Conservation (phyloP, 2,329 filamentous ascomycete genomes). For the Hypoxylon sp. region DNA sequence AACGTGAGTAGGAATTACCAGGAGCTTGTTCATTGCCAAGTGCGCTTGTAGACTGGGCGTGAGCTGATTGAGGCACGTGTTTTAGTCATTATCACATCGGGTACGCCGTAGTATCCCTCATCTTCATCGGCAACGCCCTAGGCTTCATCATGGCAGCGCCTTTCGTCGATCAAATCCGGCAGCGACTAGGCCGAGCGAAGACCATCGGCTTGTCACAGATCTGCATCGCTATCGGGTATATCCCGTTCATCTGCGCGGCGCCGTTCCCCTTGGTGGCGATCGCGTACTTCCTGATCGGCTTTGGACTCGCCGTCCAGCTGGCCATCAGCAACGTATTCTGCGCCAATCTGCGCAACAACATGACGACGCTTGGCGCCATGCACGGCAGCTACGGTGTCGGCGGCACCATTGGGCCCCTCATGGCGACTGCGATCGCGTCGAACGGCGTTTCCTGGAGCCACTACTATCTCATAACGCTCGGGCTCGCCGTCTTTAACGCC, state of each 20-base stretch:
- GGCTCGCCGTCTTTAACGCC: constrained; percentile 68
- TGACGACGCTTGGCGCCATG: constrained; percentile 69
- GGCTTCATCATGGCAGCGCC: constrained; percentile 82
- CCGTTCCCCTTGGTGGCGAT: constrained; percentile 77
- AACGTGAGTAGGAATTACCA: constrained; percentile 55
- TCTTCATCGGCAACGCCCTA: constrained; percentile 82
- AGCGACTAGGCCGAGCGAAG: constrained; percentile 73
- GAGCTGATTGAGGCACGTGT: not conserved
- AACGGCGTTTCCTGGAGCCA: constrained; percentile 72
- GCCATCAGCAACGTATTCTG: constrained; percentile 71
- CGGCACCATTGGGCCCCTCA: constrained; percentile 75
- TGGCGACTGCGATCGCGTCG: constrained; percentile 79
- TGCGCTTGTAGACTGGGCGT: not conserved
- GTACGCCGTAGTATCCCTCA: constrained; percentile 82
- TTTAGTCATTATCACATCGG: constrained; percentile 75
- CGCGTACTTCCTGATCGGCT: constrained; percentile 76
- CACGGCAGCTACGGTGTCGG: constrained; percentile 78
- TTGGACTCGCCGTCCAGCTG: constrained; percentile 68
- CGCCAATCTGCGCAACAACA: constrained; percentile 65
- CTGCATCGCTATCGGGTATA: constrained; percentile 70
- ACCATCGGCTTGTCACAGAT: constrained; percentile 70
- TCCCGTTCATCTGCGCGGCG: constrained; percentile 74
- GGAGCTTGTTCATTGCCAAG: too few relatives aligned
- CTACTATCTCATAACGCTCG: constrained; percentile 78
- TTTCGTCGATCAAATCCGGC: constrained; percentile 73